Percentiles rank a stretch among this genome's conserved stretches.
These are phyloP conservation scores for Colletotrichum tamarilloi DNA, from an alignment of 2,329 filamentous ascomycete genomes.

Conservation along the genomic window DNA sequence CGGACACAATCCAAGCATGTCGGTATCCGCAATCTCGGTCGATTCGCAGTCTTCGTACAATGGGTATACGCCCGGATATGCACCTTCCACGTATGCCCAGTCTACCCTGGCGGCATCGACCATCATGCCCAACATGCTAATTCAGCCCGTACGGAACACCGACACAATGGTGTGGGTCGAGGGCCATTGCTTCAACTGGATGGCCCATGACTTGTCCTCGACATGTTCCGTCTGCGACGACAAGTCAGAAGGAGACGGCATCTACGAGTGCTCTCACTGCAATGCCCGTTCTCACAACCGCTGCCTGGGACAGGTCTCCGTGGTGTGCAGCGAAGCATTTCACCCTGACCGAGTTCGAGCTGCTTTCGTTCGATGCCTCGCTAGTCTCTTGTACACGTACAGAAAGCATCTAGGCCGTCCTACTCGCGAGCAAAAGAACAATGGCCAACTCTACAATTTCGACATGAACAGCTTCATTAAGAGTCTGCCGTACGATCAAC, in stretches of 20 bases:
- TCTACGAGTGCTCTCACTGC: constrained; percentile 80
- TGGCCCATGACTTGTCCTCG: constrained; percentile 66
- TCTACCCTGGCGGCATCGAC: constrained; percentile 89
- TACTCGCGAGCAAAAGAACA: constrained; percentile 68
- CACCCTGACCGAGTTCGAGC: constrained; percentile 71
- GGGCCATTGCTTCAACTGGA: constrained; percentile 82
- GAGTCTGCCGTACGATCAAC: constrained; percentile 73
- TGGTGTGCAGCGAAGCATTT: constrained; percentile 74
- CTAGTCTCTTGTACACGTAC: constrained; percentile 75
- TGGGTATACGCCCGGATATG: constrained; percentile 70
- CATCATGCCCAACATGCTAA: constrained; percentile 85
- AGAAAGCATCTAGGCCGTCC: constrained; percentile 71
- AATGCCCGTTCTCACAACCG: constrained; percentile 66
- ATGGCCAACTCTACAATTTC: constrained; percentile 71
- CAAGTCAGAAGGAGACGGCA: constrained; percentile 75
- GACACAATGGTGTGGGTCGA: constrained; percentile 87
- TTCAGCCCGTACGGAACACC: constrained; percentile 82
- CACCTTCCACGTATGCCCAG: constrained; percentile 85
- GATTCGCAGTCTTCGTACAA: constrained; percentile 79
- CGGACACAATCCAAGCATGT: constrained; percentile 69
- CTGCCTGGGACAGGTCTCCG: constrained; percentile 70
- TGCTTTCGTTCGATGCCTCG: constrained; percentile 72
- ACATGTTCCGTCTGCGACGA: constrained; percentile 83
- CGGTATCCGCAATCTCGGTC: constrained; percentile 69
- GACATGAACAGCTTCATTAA: constrained; percentile 74